Base-by-base conservation (phyloP, 306 rosid genomes). In the Prunus mume region DNA sequence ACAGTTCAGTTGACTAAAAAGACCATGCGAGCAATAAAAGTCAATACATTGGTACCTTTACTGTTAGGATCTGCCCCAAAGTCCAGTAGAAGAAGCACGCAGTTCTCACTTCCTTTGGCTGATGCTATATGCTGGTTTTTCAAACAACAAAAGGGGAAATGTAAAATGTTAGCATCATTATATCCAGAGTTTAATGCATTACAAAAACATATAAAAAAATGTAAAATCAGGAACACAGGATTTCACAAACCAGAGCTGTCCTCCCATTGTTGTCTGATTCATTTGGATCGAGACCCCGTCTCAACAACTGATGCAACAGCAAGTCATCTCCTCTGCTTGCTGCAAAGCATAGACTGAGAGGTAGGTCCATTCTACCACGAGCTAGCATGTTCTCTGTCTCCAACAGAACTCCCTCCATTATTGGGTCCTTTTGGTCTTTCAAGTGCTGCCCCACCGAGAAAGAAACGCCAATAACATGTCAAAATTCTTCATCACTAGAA, bases 341-440 rank as follows among this genome's bases (percentile, higher is more conserved):
- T 55, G 98, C 97, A 73, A 95, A 91, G 72, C 93, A 90, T 3
- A 92, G 88, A 84, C 97, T 89, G 12, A 96, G 88, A 12, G 99
- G 98, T 62, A 92, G 80, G 82, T 87, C 96, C 98, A 92, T 58
- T 72, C 88, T 84, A 24, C 99, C 98, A 64, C 88, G 88, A 80
- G 97, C 90, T 54, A 96, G 80, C 97, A 96, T 89, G 87, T 83
- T 89, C 89, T 92, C 93, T 10, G 90, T 89, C 85, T 93, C 97
- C 82, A 67, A 67, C 76, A 96, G 74, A 80, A 91, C 92, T 58
- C 91, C 93, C 56, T 93, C 89, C 99, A 96, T 92, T 2, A 87
- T 71, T 75, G 98, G 96, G 76, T 96, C 89, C n/a, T 87, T 82
- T 1, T 78, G 63, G 30, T 82, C 93, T 78, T 88, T 92, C 85